These are phyloP conservation scores for Chiua virens DNA, from an alignment of 768 basidiomycete species.

Conservation along the genomic window DNA sequence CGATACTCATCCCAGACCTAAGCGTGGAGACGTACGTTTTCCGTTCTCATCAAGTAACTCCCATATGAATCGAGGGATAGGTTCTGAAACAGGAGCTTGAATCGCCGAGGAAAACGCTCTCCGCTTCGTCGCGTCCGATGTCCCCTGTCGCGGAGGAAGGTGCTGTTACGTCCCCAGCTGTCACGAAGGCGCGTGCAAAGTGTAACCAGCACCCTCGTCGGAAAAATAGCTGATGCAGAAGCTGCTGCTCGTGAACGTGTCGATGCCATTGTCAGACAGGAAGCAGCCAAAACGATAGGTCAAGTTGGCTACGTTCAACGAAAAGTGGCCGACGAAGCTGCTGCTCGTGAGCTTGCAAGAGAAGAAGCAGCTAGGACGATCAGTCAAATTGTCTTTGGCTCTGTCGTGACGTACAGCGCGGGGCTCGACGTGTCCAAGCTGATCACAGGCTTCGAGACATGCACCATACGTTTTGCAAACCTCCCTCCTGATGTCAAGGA, in stretches of 20 bases:
- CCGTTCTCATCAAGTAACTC: not conserved
- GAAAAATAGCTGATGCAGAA: conserved; percentile 15
- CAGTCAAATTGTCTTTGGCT: conserved; percentile 41
- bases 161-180: not conserved
- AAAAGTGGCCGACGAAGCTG: not conserved
- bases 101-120: not conserved
- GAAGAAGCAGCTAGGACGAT: conserved; percentile 40
- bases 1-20: conserved; percentile 18
- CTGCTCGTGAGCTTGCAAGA: conserved; percentile 3
- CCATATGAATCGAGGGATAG: not conserved
- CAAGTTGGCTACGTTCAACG: conserved; percentile 38
- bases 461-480: conserved; percentile 42
- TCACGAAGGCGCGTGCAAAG: no score
- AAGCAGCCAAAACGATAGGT: conserved; percentile 43
- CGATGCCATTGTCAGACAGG: conserved; percentile 25
- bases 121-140: not conserved
- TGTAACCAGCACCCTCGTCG: conserved; percentile 1
- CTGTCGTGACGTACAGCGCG: conserved; percentile 46
- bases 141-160: not conserved
- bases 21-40: conserved; percentile 27
- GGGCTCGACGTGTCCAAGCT: conserved; percentile 43
- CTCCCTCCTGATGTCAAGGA: conserved; percentile 39
- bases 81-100: conserved; percentile 9
- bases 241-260: conserved; percentile 13
- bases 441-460: conserved; percentile 49